These are phyloP conservation scores for Trametes sanguinea DNA, from an alignment of 768 basidiomycete genomes.

Conservation along the genomic window DNA sequence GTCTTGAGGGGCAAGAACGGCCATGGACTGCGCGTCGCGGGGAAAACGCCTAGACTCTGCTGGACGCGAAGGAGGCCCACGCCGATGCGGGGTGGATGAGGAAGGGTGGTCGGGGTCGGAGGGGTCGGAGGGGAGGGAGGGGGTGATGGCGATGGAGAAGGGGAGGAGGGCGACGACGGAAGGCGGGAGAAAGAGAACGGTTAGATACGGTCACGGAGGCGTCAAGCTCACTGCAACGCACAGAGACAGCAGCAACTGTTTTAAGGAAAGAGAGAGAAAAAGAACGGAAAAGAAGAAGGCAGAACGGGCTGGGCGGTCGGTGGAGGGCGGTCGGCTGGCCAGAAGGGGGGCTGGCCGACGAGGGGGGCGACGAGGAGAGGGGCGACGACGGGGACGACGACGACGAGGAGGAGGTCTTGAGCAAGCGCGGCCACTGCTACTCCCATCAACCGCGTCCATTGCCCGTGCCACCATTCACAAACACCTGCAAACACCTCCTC, in stretches of 20 bases:
- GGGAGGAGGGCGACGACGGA: slow-evolving; percentile 14
- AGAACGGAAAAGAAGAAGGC: slow-evolving; percentile 23
- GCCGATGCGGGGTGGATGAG: background rate
- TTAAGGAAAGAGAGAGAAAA: slow-evolving; percentile 27
- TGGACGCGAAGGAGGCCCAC: slow-evolving; percentile 2
- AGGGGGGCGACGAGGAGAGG: slow-evolving; percentile 26
- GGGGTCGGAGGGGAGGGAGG: background rate
- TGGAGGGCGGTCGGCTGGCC: slow-evolving; percentile 13
- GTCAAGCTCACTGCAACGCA: slow-evolving; percentile 18
- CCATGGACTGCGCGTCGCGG: slow-evolving; percentile 52
- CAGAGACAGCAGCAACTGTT: slow-evolving; percentile 24
- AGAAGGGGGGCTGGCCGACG: slow-evolving; percentile 24
- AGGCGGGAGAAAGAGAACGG: slow-evolving; percentile 18
- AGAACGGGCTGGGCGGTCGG: slow-evolving; percentile 5
- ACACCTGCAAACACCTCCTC: slow-evolving; percentile 21
- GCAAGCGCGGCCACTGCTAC: background rate
- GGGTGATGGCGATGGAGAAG: slow-evolving; percentile 1
- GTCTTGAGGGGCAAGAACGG: slow-evolving; percentile 76
- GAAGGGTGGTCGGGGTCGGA: background rate
- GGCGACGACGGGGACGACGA: slow-evolving; percentile 19
- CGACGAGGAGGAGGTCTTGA: background rate
- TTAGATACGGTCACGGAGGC: slow-evolving; percentile 27
- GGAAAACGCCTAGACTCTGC: slow-evolving; percentile 18
- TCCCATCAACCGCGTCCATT: slow-evolving; percentile 2
- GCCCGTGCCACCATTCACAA: slow-evolving; percentile 19